Base-by-base conservation (phyloP, 768 basidiomycete genomes). In the Mrakia gelida region DNA sequence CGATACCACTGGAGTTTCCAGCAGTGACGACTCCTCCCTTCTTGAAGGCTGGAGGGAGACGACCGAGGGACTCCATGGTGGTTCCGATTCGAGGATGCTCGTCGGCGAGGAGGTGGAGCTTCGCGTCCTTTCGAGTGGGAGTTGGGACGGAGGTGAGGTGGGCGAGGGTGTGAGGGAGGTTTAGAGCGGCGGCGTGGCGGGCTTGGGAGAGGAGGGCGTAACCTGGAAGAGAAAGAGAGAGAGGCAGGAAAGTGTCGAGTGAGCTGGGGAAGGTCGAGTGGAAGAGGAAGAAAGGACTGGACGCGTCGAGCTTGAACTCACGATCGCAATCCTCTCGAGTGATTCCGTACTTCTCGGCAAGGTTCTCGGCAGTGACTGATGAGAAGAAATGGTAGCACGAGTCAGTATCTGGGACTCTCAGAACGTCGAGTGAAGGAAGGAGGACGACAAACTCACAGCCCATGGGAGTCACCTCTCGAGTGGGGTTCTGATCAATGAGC, bases 291-390 rank as follows among this genome's bases (percentile, higher is more conserved):
- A 61, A 65, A 1, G 21, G 30, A 65, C 6, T 16, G 13, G 67
- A 41, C 11, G 67, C 41, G 67, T 41, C 23, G 26, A 30, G 65
- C 28, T 11, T 1, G 18, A 23, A 67, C 67, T 70, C 34, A 70
- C 67, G 80, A 79, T 86, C 85, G 73, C 85, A 85, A 10, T 85
- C 81, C 72, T 84, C 81, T 54, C 85, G 80, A 23, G 84, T 81
- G 79, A 86, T 84, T 28, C 85, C 84, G 77, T 85, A 86, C 81
- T 85, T 85, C 77, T 83, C 82, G 1, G 85, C 85, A 16, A 86
- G 80, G 80, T 86, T 86, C 81, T 86, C 85, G 16, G 85, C 85
- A 10, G 85, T 86, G 71, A 85, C 71, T 52, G 34, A 30, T 21
- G 13, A 56, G 13, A 16, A 52, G 21, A 28, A 3, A 23, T 7